Evolutionary conservation across 2,329 filamentous ascomycete species (phyloP).

Genomic region (Aspergillus amoenus): DNA sequence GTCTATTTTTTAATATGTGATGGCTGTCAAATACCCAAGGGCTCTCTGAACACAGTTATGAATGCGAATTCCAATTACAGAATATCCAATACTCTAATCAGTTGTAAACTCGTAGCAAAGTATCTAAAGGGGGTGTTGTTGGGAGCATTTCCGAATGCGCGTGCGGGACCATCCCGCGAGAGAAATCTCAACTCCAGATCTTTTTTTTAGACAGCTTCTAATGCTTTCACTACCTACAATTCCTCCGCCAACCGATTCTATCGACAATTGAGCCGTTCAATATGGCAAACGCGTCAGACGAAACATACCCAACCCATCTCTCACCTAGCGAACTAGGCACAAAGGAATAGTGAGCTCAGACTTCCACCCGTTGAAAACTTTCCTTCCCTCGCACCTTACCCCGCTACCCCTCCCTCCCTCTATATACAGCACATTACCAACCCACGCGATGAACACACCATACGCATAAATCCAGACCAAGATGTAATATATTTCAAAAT

Average conservation of each 20-base stretch:
- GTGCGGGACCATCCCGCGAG: conserved; percentile 2
- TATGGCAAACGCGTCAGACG: conserved; percentile 22
- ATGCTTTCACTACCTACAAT: neutral
- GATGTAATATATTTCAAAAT: neutral
- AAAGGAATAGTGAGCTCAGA: conserved; percentile 75
- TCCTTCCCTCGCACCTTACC: conserved; percentile 3
- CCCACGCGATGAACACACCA: neutral
- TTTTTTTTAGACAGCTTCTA: conserved; percentile 5
- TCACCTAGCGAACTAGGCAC: conserved; percentile 80
- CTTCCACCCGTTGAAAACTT: conserved; percentile 3
- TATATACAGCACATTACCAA: neutral
- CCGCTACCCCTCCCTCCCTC: conserved; percentile 1
- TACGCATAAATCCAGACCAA: neutral
- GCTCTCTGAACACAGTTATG: conserved; percentile 11
- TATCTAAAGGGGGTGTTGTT: neutral
- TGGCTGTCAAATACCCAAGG: conserved; percentile 21
- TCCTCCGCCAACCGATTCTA: neutral
- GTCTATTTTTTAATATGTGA: conserved; percentile 15
- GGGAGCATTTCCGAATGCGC: neutral
- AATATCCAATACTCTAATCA: neutral
- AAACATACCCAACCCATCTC: conserved; percentile 61
- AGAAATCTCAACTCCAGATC: neutral
- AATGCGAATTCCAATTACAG: neutral
- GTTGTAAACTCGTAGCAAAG: neutral
- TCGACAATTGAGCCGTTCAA: neutral